Conservation (phyloP, 176 grass and related monocot species). For the Zea mays region Zm-B73-REFERENCE-NAM-5.0 NC_050098.1:226916501-226917000, state of each 20-base stretch:
- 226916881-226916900: neutral
- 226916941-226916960: neutral
- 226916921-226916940: neutral
- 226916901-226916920: neutral
- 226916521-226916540: conserved; percentile 83
- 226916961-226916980: neutral
- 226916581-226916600: neutral
- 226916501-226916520: neutral
- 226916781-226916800: conserved; percentile 22
- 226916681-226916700: no score
- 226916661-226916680: no score
- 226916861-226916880: neutral
- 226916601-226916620: neutral
- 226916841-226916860: no score
- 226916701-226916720: no score
- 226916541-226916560: neutral
- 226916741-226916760: conserved; percentile 36
- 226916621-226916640: conserved; percentile 29
- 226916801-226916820: conserved; percentile 30
- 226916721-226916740: neutral
- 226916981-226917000: neutral
- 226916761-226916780: neutral
- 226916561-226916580: neutral
- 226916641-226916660: neutral
- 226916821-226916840: neutral